These are phyloP conservation scores for Vanrija sp. DNA, from an alignment of 1,284 basidiomycete genomes.

Conservation along the genomic window DNA sequence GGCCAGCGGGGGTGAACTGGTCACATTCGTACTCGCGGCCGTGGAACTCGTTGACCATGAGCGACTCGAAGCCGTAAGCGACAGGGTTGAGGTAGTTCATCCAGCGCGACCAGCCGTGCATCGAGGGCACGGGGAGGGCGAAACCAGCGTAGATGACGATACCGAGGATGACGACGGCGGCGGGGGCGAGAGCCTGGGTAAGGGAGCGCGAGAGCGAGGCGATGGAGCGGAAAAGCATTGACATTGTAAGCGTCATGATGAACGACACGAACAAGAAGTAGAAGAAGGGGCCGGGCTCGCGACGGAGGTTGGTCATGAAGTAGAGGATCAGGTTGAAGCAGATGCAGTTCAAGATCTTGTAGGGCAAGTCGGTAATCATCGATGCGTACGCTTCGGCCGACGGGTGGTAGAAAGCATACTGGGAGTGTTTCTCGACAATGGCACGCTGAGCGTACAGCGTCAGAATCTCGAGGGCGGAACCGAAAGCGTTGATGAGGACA, in stretches of 20 bases:
- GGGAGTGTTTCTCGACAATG: constrained; percentile 50
- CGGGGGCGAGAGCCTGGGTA: constrained; percentile 50
- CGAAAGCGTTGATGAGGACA: constrained; percentile 46
- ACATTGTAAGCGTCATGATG: constrained; percentile 50
- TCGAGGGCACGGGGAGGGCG: constrained; percentile 47
- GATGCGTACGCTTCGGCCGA: constrained; percentile 51
- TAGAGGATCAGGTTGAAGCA: constrained; percentile 48
- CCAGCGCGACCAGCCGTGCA: constrained; percentile 53
- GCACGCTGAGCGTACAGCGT: constrained; percentile 52
- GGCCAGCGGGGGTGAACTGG: constrained; percentile 45
- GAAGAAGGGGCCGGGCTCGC: constrained; percentile 47
- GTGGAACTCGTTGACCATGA: constrained; percentile 55
- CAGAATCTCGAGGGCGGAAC: constrained; percentile 42
- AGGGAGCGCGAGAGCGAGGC: constrained; percentile 47
- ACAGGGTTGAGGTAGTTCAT: constrained; percentile 54
- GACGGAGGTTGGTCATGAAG: constrained; percentile 51
- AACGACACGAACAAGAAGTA: constrained; percentile 49
- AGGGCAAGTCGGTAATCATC: constrained; percentile 53
- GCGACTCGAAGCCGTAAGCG: constrained; percentile 48
- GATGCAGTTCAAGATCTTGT: constrained; percentile 49
- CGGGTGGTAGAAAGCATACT: constrained; percentile 52
- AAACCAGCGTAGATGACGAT: constrained; percentile 54
- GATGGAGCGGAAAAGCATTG: constrained; percentile 54
- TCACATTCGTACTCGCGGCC: constrained; percentile 42
- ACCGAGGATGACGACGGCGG: constrained; percentile 51